Evolutionary conservation across 192 early-diverging fungal genomes (phyloP).

Genomic region (Bifiguratus adelaidae): DNA sequence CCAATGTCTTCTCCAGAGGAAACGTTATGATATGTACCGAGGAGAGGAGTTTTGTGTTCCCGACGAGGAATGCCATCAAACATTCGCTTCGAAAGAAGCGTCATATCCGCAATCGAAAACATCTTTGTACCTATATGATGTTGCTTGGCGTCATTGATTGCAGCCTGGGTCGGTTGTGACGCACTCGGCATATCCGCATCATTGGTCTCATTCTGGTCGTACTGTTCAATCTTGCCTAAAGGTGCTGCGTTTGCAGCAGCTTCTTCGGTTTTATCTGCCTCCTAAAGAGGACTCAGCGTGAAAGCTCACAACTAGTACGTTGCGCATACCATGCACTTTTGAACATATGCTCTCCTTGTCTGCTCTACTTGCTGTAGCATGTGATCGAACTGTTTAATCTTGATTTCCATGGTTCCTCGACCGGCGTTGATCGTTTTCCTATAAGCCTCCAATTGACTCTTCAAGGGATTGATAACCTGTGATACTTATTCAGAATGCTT

Average conservation of each 20-base stretch:
- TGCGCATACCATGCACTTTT: too few species aligned
- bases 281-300: too few species aligned
- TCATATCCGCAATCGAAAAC: slow-evolving; percentile 1
- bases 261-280: slow-evolving; percentile 54
- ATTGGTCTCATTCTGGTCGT: too few species aligned
- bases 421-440: slow-evolving; percentile 19
- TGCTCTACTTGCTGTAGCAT: slow-evolving; percentile 38
- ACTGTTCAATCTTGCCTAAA: too few species aligned
- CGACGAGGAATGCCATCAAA: slow-evolving; percentile 43
- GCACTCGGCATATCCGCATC: too few species aligned
- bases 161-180: too few species aligned
- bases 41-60: slow-evolving; percentile 57
- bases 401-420: slow-evolving; percentile 29
- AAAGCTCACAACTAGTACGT: too few species aligned
- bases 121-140: slow-evolving; percentile 14
- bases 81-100: slow-evolving; percentile 35
- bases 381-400: slow-evolving; percentile 35
- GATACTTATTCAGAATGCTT: too few species aligned
- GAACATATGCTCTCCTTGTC: slow-evolving; percentile 21
- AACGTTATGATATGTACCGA: slow-evolving; percentile 50
- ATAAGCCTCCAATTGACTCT: slow-evolving; percentile 28
- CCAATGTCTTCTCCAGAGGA: slow-evolving; percentile 58
- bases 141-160: too few species aligned
- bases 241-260: slow-evolving; percentile 12
- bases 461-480: slow-evolving; percentile 34